Base-by-base conservation (phyloP, 306 rosid species). In the Mucuna pruriens region DNA sequence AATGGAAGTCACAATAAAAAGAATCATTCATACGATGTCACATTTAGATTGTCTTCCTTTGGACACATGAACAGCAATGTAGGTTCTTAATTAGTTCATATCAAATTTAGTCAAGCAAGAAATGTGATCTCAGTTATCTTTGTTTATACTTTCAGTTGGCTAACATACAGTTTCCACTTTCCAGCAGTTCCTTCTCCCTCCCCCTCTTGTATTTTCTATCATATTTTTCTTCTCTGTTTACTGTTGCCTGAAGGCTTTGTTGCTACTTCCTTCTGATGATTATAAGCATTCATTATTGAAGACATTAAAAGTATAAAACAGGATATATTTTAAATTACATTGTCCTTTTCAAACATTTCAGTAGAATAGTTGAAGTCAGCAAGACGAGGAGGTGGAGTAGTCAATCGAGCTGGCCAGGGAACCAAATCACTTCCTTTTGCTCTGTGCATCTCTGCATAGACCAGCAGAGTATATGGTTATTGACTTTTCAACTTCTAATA, bases 371-470 rank as follows among this genome's bases (percentile, higher is more conserved):
- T 95, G 36, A 93, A 91, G 77, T 91, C 99, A 33, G 90, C 88
- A 46, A 95, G 97, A 51, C 97, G 94, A 19, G 99, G 99, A 78
- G 97, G 97, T 79, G 95, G 95, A 69, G 88, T 46, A 38, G 88
- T 90, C 85, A 95, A 88, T 77, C 99, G 92, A 58, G 92, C 91
- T 11, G 94, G 99, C 97, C 97, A 95, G 63, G 95, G 97, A 88
- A 91, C 92, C 85, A 91, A 85, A 63, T 88, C 95, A 73, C 94
- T 87, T 61, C 99, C 99, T 83, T 82, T 90, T 71, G 78, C 89
- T 69, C 60, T 88, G 52, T 95, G 93, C 84, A 89, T 88, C 80
- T 88, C 97, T 95, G 93, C 38, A 74, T 16, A 75, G 67, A 81
- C 87, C 78, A 83, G 78, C 57, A 79, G 72, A 84, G 74, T 42